These are phyloP conservation scores for Eucalyptus sp. DNA, from an alignment of 345 rosid genomes.

Conservation along the genomic window DNA sequence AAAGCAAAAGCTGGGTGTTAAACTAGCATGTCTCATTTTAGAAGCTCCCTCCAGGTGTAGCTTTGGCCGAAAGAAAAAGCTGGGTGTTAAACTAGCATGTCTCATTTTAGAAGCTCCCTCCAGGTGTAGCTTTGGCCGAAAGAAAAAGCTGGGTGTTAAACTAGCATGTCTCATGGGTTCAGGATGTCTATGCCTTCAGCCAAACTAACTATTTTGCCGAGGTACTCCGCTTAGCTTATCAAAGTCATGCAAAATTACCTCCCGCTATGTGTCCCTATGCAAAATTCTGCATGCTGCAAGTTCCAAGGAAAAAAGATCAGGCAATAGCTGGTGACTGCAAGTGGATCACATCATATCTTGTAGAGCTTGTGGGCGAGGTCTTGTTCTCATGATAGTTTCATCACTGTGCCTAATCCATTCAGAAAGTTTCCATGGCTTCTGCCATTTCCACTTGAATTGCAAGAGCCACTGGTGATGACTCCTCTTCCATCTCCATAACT, in stretches of 20 bases:
- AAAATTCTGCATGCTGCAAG: background rate
- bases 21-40: background rate
- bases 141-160: background rate
- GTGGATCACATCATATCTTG: constrained; percentile 13
- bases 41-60: background rate
- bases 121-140: background rate
- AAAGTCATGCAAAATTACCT: background rate
- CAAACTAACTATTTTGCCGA: background rate
- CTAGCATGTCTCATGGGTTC: background rate
- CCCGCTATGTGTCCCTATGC: background rate
- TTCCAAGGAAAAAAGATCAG: background rate
- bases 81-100: background rate
- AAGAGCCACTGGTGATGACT: constrained; percentile 97
- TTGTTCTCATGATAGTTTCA: constrained; percentile 57
- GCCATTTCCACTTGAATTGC: constrained; percentile 99
- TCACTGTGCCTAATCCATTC: constrained; percentile 90
- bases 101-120: background rate
- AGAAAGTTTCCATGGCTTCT: constrained; percentile 98
- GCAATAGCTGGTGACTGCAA: background rate
- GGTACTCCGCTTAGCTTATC: background rate
- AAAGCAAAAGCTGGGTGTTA: background rate
- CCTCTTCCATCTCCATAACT: constrained; percentile 99
- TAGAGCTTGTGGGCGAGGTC: constrained; percentile 49
- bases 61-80: background rate
- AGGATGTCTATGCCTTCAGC: background rate